Evolutionary conservation across 345 rosid species (phyloP).

Genomic region (Ceriops zippeliana): DNA sequence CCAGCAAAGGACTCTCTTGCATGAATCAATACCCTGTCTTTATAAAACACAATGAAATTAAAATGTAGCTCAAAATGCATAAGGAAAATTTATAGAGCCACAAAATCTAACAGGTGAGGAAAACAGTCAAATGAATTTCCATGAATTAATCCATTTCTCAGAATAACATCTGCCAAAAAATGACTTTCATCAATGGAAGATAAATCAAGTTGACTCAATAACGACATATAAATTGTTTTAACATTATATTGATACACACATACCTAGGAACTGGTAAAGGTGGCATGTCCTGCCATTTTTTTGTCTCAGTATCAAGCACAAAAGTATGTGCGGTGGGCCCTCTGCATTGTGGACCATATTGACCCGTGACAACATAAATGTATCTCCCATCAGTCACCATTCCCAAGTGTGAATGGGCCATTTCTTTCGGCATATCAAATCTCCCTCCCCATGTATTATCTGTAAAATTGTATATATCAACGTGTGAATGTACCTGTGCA

Average conservation of each 20-base stretch:
- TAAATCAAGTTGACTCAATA: not conserved
- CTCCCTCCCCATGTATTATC: conserved; percentile 84
- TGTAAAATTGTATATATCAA: conserved; percentile 77
- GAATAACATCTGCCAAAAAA: not conserved
- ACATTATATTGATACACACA: conserved; percentile 13
- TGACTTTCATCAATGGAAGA: not conserved
- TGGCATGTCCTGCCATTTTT: conserved; percentile 64
- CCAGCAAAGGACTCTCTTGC: no score
- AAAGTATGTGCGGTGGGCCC: conserved; percentile 82
- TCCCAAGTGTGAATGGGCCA: conserved; percentile 99
- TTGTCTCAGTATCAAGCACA: conserved; percentile 81
- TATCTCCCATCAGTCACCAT: conserved; percentile 93
- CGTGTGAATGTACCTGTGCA: conserved; percentile 83
- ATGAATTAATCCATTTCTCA: no score
- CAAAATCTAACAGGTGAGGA: no score
- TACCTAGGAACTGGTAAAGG: conserved; percentile 90
- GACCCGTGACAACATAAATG: conserved; percentile 79
- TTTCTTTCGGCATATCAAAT: conserved; percentile 96
- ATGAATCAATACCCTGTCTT: no score
- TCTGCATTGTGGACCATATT: conserved; percentile 93
- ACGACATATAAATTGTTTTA: not conserved
- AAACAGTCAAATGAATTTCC: no score
- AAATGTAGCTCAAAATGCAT: no score
- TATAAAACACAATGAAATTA: no score
- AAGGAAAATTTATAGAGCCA: no score